Evolutionary conservation across 192 early-diverging fungal genomes (phyloP).

Genomic region (Coemansia javaensis): DNA sequence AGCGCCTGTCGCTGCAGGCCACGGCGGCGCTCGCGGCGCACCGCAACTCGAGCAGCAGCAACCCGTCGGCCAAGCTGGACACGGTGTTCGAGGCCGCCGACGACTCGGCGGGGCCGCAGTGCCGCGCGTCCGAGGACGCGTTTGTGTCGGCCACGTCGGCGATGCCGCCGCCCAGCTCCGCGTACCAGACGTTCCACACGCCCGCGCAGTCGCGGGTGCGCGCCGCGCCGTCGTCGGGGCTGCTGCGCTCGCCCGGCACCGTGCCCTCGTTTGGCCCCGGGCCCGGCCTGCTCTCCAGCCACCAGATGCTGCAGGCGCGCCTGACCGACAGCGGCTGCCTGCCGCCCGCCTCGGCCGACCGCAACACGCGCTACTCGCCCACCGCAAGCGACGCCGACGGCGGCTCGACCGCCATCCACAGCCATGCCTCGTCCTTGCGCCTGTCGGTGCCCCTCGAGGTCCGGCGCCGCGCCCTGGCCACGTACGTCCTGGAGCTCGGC

Average conservation of each 20-base stretch:
- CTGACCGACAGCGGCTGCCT: background rate
- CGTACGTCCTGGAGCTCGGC: slow-evolving; percentile 67
- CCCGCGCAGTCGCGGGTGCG: too few species aligned
- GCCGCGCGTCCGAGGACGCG: background rate
- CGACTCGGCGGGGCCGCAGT: background rate
- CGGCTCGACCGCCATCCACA: slow-evolving; percentile 26
- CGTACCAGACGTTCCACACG: slow-evolving; percentile 14
- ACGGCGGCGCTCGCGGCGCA: slow-evolving; percentile 2
- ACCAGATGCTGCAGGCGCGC: background rate
- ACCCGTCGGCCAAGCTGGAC: slow-evolving; percentile 7
- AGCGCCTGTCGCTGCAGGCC: slow-evolving; percentile 14
- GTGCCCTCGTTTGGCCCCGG: background rate
- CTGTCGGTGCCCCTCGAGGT: slow-evolving; percentile 11
- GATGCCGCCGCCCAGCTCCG: slow-evolving; percentile 3
- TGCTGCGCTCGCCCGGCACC: slow-evolving; percentile 2
- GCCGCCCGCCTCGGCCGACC: background rate
- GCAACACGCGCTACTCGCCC: too few species aligned
- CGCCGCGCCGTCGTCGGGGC: slow-evolving; percentile 18
- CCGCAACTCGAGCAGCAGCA: slow-evolving; percentile 1
- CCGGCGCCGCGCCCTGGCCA: slow-evolving; percentile 46
- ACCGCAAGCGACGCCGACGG: slow-evolving; percentile 1
- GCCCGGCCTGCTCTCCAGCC: too few species aligned
- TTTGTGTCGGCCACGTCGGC: slow-evolving; percentile 8
- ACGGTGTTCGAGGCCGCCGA: slow-evolving; percentile 27
- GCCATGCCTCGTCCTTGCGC: background rate